Base-by-base conservation (phyloP, 352 stramenopile genomes). In the Globisporangium alternatum region DNA sequence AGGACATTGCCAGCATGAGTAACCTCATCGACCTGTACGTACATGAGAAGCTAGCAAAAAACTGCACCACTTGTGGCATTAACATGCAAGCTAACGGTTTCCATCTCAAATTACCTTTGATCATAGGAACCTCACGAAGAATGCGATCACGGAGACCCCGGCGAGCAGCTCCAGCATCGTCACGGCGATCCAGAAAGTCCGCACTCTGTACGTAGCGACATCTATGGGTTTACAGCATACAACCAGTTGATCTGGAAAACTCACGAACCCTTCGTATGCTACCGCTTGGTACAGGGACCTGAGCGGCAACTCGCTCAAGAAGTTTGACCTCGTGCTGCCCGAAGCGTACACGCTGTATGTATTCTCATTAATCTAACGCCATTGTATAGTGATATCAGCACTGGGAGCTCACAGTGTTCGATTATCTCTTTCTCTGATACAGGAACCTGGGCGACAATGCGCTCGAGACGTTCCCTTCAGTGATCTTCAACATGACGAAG, bases 401-500 rank as follows among this genome's bases (percentile, higher is more conserved):
- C 33, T 39, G 33, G 33, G 33, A 39, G 10, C 33, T 41, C 35
- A 41, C 35, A 41, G 5, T 41, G 35, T 56, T 17, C 65, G 35
- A 1, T 51, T 48, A 35, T 22, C 22, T 33, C 22, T 52, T 17
- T 56, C 0, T 17, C 1, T 57, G 4, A 19, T 35, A 4, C 54
- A 90, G 81, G 41, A 69, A 84, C 54, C 51, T 92, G 48, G 75
- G 72, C 4, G 37, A 70, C 66, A 92, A 92, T 45, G 67, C 69
- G 22, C 52, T 92, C 62, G 81, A 74, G 0, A 72, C 68, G 10
- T 92, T 92, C 60, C 72, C 78, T 15, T 71, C 60, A 6, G 66
- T 56, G 3, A 75, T 92, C 9, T 92, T 90, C 70, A 83, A 85
- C 60, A 89, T 90, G 79, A 74, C 72, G 12, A 81, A 85, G 60